Evolutionary conservation across 1,139 yeast genomes (phyloP).

Genomic region (Suhomyces taliae): DNA sequence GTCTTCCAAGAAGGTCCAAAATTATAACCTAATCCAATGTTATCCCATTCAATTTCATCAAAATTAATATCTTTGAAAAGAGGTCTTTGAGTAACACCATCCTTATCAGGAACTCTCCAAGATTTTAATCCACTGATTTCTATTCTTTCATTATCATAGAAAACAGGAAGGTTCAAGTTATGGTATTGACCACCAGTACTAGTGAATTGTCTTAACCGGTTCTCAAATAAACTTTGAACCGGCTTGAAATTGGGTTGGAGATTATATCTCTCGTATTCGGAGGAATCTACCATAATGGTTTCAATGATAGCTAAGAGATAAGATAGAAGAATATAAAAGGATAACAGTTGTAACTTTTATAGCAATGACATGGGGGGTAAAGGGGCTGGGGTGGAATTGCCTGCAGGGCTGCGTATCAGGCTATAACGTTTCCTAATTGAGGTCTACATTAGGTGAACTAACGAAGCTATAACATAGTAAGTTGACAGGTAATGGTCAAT

Average conservation of each 20-base stretch:
- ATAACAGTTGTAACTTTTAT: neutral
- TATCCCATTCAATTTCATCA: slow-evolving; percentile 50
- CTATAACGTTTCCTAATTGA: no score
- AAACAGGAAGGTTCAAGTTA: slow-evolving; percentile 74
- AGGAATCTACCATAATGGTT: slow-evolving; percentile 2
- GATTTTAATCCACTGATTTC: slow-evolving; percentile 52
- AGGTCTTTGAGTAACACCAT: slow-evolving; percentile 63
- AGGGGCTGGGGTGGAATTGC: slow-evolving; percentile 6
- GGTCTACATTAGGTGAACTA: no score
- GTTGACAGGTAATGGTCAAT: no score
- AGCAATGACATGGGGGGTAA: slow-evolving; percentile 1
- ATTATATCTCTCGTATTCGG: slow-evolving; percentile 35
- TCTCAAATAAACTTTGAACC: slow-evolving; percentile 74
- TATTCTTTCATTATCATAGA: slow-evolving; percentile 63
- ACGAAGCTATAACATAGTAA: no score
- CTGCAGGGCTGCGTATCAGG: slow-evolving; percentile 2
- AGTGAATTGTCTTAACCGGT: slow-evolving; percentile 77
- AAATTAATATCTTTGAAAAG: slow-evolving; percentile 65
- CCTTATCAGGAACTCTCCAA: slow-evolving; percentile 62
- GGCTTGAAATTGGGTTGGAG: slow-evolving; percentile 80
- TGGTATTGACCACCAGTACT: slow-evolving; percentile 70
- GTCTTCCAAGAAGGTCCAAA: slow-evolving; percentile 98
- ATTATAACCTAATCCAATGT: slow-evolving; percentile 66
- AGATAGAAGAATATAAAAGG: neutral
- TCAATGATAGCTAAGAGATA: neutral